A percentile compares a stretch with the other conserved stretches of the same genome.
Evolutionary conservation across 148 eudicot genomes (phyloP).

Genomic region (Camellia japonica): DNA sequence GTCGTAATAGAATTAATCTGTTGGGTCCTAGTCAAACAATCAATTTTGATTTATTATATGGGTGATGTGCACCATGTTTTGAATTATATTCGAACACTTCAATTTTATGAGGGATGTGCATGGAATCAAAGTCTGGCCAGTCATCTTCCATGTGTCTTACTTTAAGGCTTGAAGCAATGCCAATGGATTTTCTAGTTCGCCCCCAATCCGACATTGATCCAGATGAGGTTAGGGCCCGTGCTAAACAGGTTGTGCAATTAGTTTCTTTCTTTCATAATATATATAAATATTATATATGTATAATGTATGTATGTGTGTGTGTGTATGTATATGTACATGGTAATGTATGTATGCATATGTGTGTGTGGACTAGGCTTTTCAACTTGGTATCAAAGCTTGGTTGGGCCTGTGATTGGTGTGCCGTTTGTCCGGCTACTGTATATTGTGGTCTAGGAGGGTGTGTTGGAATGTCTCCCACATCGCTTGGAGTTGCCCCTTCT

Average conservation of each 20-base stretch:
- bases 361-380: no score
- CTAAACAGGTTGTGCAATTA: conserved; percentile 68
- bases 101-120: conserved; percentile 20
- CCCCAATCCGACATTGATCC: conserved; percentile 98
- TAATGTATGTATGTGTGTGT: not conserved
- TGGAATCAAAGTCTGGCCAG: conserved; percentile 64
- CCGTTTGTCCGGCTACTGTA: no score
- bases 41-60: no score
- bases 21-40: not conserved
- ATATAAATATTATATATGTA: not conserved
- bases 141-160: conserved; percentile 71
- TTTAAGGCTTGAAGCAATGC: conserved; percentile 91
- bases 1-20: not conserved
- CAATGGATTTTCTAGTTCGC: conserved; percentile 88
- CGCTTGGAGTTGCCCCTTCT: no score
- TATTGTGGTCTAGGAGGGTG: no score
- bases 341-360: no score
- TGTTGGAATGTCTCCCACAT: no score
- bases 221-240: conserved; percentile 81
- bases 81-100: conserved; percentile 9
- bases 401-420: no score
- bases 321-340: not conserved
- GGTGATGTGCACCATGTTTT: not conserved
- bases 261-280: conserved; percentile 4
- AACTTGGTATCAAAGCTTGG: no score